Evolutionary conservation across 2,329 filamentous ascomycete species (phyloP).

Genomic region (Paecilomyces formosus): DNA sequence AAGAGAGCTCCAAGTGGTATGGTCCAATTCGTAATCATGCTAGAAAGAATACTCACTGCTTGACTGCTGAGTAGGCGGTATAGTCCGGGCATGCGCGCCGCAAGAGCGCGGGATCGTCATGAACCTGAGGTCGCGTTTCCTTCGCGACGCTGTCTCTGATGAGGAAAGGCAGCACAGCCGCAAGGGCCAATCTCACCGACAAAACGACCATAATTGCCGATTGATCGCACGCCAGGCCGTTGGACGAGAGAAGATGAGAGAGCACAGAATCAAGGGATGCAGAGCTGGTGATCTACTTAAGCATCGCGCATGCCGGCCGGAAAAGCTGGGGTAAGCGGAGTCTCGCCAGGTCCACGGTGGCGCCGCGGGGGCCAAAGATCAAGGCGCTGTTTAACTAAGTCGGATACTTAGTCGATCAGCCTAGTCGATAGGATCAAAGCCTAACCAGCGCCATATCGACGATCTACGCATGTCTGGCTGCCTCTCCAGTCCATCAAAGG

Average conservation of each 20-base stretch:
- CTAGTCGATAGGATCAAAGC: not conserved
- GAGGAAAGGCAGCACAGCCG: constrained; percentile 5
- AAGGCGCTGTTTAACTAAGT: not conserved
- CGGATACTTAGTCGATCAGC: not conserved
- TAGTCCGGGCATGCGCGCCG: constrained; percentile 59
- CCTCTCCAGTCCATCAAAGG: not conserved
- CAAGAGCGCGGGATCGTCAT: constrained; percentile 20
- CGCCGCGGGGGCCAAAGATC: not conserved
- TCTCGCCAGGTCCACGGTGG: not conserved
- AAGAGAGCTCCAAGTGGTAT: not conserved
- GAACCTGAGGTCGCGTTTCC: constrained; percentile 3
- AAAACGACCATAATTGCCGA: constrained; percentile 4
- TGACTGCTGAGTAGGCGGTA: constrained; percentile 49
- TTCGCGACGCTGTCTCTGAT: constrained; percentile 2
- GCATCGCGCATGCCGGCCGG: not conserved
- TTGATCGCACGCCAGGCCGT: not conserved
- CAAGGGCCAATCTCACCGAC: constrained; percentile 7
- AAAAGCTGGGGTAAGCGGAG: not conserved
- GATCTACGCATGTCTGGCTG: not conserved
- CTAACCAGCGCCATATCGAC: not conserved
- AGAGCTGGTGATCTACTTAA: not conserved
- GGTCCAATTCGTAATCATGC: not conserved
- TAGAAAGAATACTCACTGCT: constrained; percentile 47
- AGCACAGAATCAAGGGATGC: not conserved
- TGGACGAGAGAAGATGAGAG: not conserved